These are phyloP conservation scores for Cyathus striatus DNA, from an alignment of 768 basidiomycete genomes.

Conservation along the genomic window DNA sequence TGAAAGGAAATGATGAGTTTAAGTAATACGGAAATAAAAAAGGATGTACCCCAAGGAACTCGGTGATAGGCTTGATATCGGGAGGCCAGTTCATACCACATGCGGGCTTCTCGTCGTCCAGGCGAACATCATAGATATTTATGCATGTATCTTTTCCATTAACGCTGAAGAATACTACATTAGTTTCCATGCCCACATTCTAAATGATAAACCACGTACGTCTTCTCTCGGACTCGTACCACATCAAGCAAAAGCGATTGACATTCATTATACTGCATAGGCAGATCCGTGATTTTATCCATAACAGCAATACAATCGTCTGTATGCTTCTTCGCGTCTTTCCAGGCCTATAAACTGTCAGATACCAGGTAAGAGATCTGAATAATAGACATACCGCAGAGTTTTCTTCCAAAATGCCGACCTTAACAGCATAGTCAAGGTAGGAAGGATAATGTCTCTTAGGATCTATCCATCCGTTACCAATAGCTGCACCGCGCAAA, in stretches of 20 bases:
- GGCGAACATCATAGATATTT: conserved; percentile 92
- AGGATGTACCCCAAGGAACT: conserved; percentile 74
- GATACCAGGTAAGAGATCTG: conserved; percentile 1
- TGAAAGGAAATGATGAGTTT: conserved; percentile 23
- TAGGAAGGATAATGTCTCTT: conserved; percentile 86
- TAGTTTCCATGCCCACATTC: too few relatives aligned
- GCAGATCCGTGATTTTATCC: conserved; percentile 26
- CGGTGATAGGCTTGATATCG: conserved; percentile 69
- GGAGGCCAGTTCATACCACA: conserved; percentile 99
- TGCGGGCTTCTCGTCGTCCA: conserved; percentile 78
- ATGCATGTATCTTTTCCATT: conserved; percentile 73
- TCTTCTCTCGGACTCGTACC: conserved; percentile 34
- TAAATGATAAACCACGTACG: conserved; percentile 24
- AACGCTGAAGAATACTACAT: conserved; percentile 41
- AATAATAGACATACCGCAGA: conserved; percentile 46
- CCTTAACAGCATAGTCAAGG: conserved; percentile 78
- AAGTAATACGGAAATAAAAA: not conserved
- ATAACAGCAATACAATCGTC: conserved; percentile 3
- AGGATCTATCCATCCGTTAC: conserved; percentile 97
- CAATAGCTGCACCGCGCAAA: conserved; percentile 81
- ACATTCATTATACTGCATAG: conserved; percentile 49
- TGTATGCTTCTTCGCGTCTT: conserved; percentile 17
- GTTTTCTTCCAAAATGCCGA: conserved; percentile 69
- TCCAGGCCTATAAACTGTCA: conserved; percentile 47
- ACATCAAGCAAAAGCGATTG: conserved; percentile 47